phyloP scores from a whole-genome alignment of 768 basidiomycete species.

The Trametes meyenii region DNA sequence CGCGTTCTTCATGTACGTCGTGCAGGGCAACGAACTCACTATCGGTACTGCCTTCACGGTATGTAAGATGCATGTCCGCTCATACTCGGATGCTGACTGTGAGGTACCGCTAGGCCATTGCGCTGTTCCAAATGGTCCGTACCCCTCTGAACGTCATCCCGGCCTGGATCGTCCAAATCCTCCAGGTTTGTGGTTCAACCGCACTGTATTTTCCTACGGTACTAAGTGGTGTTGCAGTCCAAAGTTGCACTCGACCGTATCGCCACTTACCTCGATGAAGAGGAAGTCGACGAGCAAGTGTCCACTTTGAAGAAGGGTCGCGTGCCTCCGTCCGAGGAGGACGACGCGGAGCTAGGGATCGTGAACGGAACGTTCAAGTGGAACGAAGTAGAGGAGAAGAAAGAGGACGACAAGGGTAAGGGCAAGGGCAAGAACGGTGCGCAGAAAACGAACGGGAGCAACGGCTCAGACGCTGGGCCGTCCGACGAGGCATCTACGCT shows the following conservation, averaged over 20 bases:
- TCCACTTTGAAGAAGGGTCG: conserved; percentile 51
- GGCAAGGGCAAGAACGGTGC: conserved; percentile 27
- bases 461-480: conserved; percentile 3
- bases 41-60: conserved; percentile 85
- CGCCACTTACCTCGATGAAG: conserved; percentile 59
- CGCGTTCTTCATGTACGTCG: conserved; percentile 75
- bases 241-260: conserved; percentile 63
- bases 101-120: conserved; percentile 55
- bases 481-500: conserved; percentile 11
- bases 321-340: conserved; percentile 29
- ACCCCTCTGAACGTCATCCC: conserved; percentile 81
- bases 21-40: conserved; percentile 73
- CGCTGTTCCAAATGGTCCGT: conserved; percentile 84
- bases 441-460: conserved; percentile 7
- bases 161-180: conserved; percentile 73
- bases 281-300: conserved; percentile 63
- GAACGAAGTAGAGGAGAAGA: conserved; percentile 50
- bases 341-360: conserved; percentile 47
- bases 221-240: conserved; percentile 38
- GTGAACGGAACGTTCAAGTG: conserved; percentile 57
- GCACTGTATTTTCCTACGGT: neutral
- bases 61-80: conserved; percentile 27
- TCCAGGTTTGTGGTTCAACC: conserved; percentile 46
- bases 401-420: conserved; percentile 32
- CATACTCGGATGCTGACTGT: neutral